Conservation (phyloP, 2,329 filamentous ascomycete genomes). For the Trichophaea hybrida region DNA sequence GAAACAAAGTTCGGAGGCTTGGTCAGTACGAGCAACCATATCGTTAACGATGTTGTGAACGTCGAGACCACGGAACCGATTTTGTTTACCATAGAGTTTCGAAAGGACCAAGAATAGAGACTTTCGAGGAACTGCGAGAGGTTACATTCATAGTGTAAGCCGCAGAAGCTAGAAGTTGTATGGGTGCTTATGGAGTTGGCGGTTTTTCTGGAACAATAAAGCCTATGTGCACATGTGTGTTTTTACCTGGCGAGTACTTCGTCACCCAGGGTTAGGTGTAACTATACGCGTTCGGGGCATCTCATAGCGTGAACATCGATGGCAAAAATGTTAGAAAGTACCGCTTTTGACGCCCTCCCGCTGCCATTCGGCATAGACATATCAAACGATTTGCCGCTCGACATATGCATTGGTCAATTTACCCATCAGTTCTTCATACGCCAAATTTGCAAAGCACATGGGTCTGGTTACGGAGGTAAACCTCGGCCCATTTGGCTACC, state of each 20-base stretch:
- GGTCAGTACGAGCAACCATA: conserved; percentile 69
- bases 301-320: background rate
- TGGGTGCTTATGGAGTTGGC: too few species aligned
- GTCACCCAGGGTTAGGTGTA: background rate
- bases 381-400: too few species aligned
- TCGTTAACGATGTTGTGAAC: conserved; percentile 46
- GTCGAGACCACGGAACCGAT: conserved; percentile 50
- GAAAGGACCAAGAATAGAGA: background rate
- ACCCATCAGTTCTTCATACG: too few species aligned
- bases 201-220: too few species aligned
- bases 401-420: too few species aligned
- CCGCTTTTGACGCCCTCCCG: background rate
- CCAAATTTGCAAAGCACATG: too few species aligned
- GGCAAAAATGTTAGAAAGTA: background rate
- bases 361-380: too few species aligned
- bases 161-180: too few species aligned
- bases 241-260: too few species aligned
- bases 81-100: conserved; percentile 59
- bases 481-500: background rate
- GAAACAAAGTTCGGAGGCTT: conserved; percentile 57
- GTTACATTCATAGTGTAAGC: too few species aligned
- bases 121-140: background rate
- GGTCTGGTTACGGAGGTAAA: background rate
- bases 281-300: background rate
- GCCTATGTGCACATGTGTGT: too few species aligned